Percentiles rank a stretch among this genome's conserved stretches.
phyloP scores from a whole-genome alignment of 139 green algal species.

The Chlamydomonas urium region DNA sequence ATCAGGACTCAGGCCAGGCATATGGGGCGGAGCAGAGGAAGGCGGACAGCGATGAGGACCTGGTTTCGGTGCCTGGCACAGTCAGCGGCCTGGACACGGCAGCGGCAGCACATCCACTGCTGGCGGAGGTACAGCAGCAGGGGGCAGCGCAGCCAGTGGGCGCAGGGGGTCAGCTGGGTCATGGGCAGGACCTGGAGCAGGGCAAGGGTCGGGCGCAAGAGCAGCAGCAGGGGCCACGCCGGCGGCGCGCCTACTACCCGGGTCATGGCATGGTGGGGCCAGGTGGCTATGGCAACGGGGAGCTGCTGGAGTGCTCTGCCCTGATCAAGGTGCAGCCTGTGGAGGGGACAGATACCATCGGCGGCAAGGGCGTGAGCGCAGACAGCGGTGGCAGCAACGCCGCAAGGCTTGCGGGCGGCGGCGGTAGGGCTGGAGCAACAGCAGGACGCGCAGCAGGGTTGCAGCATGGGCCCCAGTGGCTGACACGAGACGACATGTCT shows the following conservation, averaged over 20 bases:
- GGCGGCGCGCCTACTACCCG: slow-evolving; percentile 15
- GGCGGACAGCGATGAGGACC: too few relatives aligned
- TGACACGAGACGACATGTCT: too few relatives aligned
- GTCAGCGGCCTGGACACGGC: too few relatives aligned
- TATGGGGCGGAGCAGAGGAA: too few relatives aligned
- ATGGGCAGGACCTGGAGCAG: too few relatives aligned
- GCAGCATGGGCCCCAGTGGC: too few relatives aligned
- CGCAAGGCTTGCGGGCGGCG: neutral
- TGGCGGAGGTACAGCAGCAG: too few relatives aligned
- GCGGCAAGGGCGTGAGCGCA: neutral
- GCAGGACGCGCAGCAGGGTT: neutral
- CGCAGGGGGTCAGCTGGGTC: too few relatives aligned
- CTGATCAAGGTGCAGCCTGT: slow-evolving; percentile 20
- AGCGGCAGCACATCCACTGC: too few relatives aligned
- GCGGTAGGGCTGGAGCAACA: neutral
- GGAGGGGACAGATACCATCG: neutral
- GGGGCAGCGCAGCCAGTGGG: too few relatives aligned
- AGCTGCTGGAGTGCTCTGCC: slow-evolving; percentile 31
- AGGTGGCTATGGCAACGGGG: slow-evolving; percentile 28
- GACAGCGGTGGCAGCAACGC: neutral
- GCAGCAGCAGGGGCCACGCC: neutral
- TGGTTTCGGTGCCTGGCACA: too few relatives aligned
- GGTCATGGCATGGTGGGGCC: slow-evolving; percentile 29
- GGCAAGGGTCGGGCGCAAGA: neutral
- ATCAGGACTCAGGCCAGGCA: too few relatives aligned